Evolutionary conservation across 2,329 filamentous ascomycete species (phyloP).

Genomic region (Claviceps maximensis): DNA sequence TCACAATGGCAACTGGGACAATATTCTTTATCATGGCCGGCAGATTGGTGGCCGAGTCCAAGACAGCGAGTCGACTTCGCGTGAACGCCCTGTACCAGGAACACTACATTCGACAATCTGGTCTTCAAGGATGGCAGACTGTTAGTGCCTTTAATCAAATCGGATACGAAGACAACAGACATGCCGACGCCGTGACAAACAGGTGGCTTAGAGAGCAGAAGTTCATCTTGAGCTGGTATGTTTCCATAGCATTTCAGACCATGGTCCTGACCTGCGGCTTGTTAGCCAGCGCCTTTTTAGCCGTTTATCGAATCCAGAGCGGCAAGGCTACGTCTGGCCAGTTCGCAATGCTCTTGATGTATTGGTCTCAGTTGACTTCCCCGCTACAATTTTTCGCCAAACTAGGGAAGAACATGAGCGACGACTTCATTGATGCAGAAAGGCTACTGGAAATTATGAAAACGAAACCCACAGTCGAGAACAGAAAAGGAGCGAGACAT

Average conservation of each 20-base stretch:
- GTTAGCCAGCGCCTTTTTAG: constrained; percentile 46
- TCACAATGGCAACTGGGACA: constrained; percentile 43
- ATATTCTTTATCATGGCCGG: constrained; percentile 42
- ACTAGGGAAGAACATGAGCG: constrained; percentile 41
- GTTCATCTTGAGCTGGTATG: constrained; percentile 29
- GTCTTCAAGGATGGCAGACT: constrained; percentile 46
- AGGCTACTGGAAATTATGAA: constrained; percentile 44
- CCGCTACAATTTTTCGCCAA: constrained; percentile 57
- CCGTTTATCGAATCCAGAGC: constrained; percentile 53
- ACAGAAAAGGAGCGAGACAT: constrained; percentile 34
- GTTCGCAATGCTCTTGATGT: constrained; percentile 59
- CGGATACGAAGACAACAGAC: constrained; percentile 40
- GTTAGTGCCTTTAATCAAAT: constrained; percentile 48
- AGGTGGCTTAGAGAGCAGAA: constrained; percentile 25
- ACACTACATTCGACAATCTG: constrained; percentile 40
- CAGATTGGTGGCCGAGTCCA: constrained; percentile 36
- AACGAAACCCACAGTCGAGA: constrained; percentile 41
- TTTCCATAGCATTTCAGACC: constrained; percentile 43
- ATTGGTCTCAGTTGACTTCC: constrained; percentile 59
- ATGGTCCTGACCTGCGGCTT: constrained; percentile 57
- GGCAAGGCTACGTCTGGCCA: constrained; percentile 48
- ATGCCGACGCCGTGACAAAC: constrained; percentile 34
- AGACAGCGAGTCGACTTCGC: constrained; percentile 34
- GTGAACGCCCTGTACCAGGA: constrained; percentile 42
- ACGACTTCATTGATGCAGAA: constrained; percentile 44